Evolutionary conservation across 495 filamentous ascomycete species (phyloP), one percentile per base, ranked within the genome.

Genomic region (Neurospora sp.): DNA sequence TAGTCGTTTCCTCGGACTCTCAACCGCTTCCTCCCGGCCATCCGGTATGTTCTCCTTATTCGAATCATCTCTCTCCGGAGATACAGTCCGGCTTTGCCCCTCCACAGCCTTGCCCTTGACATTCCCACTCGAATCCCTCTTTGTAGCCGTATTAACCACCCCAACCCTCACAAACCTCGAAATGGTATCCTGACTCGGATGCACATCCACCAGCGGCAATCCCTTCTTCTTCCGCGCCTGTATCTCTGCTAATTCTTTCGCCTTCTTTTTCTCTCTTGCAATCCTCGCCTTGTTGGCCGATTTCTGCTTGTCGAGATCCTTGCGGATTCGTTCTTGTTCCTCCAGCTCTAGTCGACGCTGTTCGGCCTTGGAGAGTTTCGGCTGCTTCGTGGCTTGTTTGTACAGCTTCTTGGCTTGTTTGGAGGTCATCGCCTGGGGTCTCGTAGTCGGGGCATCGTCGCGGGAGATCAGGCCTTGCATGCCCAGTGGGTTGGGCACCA

Each of bases 281-380:
- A 75, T 70, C 35, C 79, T 77, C 8, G 84, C 84, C 14, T 79
- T 80, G 35, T 75, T 77, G 23, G 79, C 73, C 16, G 78, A 76
- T 71, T 78, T 84, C 54, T 86, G 83, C 73, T 83, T 85, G 54
- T 85, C 85, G 18, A 82, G 76, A 69, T 86, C 84, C 40, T 81
- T 81, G 18, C 81, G 77, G 54, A 84, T 83, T 23, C 83, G 82
- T 40, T 83, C 83, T 72, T 85, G 83, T 41, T 85, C 84, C n/a
- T 82, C 79, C 5, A 78, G 77, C 44, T 85, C 83, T 23, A 80
- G 71, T 1, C 80, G 81, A 23, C 82, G 80, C 72, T 77, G 78
- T 72, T 86, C 85, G 48, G 77, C 81, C 71, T 81, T 82, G 71
- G 82, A 81, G 37, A 85, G 62, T 44, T 79, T 80, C 4, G 82